Evolutionary conservation across 2,329 filamentous ascomycete genomes (phyloP).

Genomic region (Xylaria digitata): DNA sequence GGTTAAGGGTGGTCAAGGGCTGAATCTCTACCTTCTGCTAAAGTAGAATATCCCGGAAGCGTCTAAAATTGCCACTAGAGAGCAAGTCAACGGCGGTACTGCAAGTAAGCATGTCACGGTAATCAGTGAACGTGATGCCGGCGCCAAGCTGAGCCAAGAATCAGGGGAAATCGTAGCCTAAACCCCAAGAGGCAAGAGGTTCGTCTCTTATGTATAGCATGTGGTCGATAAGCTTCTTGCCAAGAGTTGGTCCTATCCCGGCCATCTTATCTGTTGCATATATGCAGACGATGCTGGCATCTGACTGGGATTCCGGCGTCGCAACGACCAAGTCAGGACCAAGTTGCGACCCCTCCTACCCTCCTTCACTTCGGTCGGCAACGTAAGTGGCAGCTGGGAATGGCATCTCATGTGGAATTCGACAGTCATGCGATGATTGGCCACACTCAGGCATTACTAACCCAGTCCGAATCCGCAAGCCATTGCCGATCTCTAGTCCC

Average conservation of each 20-base stretch:
- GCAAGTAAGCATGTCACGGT: slow-evolving; percentile 18
- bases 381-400: slow-evolving; percentile 33
- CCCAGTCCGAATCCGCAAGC: slow-evolving; percentile 20
- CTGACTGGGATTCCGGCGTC: slow-evolving; percentile 13
- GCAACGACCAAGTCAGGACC: slow-evolving; percentile 17
- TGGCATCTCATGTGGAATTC: slow-evolving; percentile 11
- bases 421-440: slow-evolving; percentile 23
- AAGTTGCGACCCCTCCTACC: slow-evolving; percentile 11
- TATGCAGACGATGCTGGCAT: slow-evolving; percentile 17
- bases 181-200: slow-evolving; percentile 37
- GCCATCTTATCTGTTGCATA: slow-evolving; percentile 31
- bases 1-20: background rate
- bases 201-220: slow-evolving; percentile 13
- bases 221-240: slow-evolving; percentile 37
- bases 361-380: slow-evolving; percentile 3
- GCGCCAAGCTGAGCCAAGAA: slow-evolving; percentile 31
- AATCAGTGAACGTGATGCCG: slow-evolving; percentile 23
- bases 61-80: background rate
- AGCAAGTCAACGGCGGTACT: slow-evolving; percentile 1
- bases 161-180: slow-evolving; percentile 29
- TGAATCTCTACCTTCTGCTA: background rate
- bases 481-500: slow-evolving; percentile 23
- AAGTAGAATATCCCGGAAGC: background rate
- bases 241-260: slow-evolving; percentile 26
- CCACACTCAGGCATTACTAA: slow-evolving; percentile 2